phyloP scores from a whole-genome alignment of 495 filamentous ascomycete species.

The Neurospora terricola region DNA sequence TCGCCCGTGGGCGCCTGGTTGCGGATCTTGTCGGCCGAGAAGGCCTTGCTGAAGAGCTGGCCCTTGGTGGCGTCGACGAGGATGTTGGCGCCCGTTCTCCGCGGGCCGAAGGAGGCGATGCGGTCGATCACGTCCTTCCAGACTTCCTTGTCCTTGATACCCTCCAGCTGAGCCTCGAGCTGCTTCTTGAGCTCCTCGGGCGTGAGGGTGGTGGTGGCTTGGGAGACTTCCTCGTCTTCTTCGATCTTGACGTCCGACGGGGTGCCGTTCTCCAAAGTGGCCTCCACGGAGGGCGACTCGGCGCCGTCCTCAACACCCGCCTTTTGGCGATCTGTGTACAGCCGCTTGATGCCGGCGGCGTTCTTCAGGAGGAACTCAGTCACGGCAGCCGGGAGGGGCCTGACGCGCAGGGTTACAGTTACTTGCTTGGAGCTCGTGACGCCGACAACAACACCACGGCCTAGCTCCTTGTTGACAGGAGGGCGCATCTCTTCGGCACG shows the following conservation, averaged over 20 bases:
- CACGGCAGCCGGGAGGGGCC: constrained; percentile 66
- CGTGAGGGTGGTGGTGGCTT: constrained; percentile 47
- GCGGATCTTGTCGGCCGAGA: constrained; percentile 29
- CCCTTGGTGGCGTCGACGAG: constrained; percentile 74
- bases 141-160: constrained; percentile 53
- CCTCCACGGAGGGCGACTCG: constrained; percentile 21
- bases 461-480: constrained; percentile 73
- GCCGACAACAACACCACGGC: constrained; percentile 69
- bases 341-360: constrained; percentile 60
- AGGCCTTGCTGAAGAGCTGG: constrained; percentile 67
- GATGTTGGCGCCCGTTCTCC: constrained; percentile 77
- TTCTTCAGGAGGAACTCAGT: constrained; percentile 83
- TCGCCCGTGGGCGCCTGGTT: constrained; percentile 23
- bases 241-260: constrained; percentile 21
- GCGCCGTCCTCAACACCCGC: constrained; percentile 26
- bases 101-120: constrained; percentile 82
- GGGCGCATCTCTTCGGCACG: constrained; percentile 82
- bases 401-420: constrained; percentile 64
- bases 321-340: constrained; percentile 58
- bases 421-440: constrained; percentile 79
- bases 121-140: constrained; percentile 73
- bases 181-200: constrained; percentile 65
- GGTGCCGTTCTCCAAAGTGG: constrained; percentile 35
- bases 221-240: constrained; percentile 39
- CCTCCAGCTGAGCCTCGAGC: constrained; percentile 54